These are phyloP conservation scores for Mucor circinelloides DNA, from an alignment of 371 early-diverging fungal species.

Conservation along the genomic window DNA sequence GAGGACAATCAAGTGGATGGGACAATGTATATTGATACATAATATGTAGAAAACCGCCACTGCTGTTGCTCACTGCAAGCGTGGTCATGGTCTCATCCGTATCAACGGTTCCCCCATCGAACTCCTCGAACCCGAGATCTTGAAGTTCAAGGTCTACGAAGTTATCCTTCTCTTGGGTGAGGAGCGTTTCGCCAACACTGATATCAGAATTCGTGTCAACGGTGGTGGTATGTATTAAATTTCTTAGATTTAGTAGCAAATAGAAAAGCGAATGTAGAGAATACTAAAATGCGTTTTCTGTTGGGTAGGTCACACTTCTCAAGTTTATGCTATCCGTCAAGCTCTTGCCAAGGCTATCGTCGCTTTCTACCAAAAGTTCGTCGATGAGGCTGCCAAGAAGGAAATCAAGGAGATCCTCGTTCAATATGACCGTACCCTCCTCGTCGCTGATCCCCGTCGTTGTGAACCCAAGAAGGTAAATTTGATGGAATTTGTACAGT, in stretches of 20 bases:
- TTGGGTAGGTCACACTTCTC: conserved; percentile 76
- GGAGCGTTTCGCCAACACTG: conserved; percentile 95
- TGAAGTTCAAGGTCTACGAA: conserved; percentile 99
- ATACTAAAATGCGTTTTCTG: background rate
- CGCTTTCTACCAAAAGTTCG: conserved; percentile 98
- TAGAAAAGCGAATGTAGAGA: background rate
- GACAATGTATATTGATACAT: background rate
- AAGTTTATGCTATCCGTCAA: conserved; percentile 99
- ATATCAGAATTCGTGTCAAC: conserved; percentile 96
- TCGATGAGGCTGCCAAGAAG: conserved; percentile 99
- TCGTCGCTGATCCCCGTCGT: conserved; percentile 99
- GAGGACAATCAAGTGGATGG: background rate
- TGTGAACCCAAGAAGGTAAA: conserved; percentile 99
- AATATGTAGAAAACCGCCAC: conserved; percentile 96
- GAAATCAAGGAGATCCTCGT: conserved; percentile 97
- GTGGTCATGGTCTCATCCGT: conserved; percentile 89
- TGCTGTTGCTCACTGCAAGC: conserved; percentile 98
- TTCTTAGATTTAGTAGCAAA: background rate
- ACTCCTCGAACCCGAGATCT: conserved; percentile 95
- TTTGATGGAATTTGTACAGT: background rate
- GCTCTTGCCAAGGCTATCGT: conserved; percentile 99
- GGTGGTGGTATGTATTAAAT: conserved; percentile 87
- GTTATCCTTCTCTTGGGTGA: conserved; percentile 96
- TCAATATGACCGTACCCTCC: conserved; percentile 97
- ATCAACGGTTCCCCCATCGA: conserved; percentile 98